phyloP scores from a whole-genome alignment of 208 protist genomes.

The Leishmania major region DNA sequence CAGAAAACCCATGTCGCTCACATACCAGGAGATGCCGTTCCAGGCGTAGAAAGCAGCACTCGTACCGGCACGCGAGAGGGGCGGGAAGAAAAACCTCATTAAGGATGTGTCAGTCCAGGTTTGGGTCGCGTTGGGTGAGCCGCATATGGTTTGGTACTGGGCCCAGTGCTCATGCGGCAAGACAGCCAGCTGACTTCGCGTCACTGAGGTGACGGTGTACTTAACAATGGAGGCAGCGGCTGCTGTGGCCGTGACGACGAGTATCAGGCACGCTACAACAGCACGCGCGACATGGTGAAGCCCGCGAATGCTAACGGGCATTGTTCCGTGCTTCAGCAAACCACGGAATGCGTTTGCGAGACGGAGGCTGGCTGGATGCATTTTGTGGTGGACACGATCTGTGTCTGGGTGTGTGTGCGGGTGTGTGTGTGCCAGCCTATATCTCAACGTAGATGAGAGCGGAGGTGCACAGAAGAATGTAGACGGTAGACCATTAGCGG shows the following conservation, averaged over 20 bases:
- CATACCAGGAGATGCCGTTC: constrained; percentile 26
- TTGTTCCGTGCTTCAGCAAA: no score
- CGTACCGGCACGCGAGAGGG: neutral
- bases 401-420: neutral
- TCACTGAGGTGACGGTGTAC: constrained; percentile 14
- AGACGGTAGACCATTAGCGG: no score
- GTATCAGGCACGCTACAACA: neutral
- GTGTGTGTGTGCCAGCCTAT: no score
- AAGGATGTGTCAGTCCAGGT: neutral
- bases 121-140: neutral
- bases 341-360: neutral
- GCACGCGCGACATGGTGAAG: neutral
- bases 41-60: constrained; percentile 37
- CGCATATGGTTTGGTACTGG: constrained; percentile 7
- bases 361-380: no score
- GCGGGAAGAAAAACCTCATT: neutral
- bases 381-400: no score
- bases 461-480: neutral
- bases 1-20: constrained; percentile 38
- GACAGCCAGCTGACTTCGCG: neutral
- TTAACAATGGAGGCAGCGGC: neutral
- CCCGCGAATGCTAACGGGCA: neutral
- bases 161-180: constrained; percentile 13
- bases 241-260: neutral
- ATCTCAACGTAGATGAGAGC: neutral